A percentile compares a stretch with the other conserved stretches of the same genome.
Conservation (phyloP, 768 basidiomycete species). For the Mycena leptocephala region DNA sequence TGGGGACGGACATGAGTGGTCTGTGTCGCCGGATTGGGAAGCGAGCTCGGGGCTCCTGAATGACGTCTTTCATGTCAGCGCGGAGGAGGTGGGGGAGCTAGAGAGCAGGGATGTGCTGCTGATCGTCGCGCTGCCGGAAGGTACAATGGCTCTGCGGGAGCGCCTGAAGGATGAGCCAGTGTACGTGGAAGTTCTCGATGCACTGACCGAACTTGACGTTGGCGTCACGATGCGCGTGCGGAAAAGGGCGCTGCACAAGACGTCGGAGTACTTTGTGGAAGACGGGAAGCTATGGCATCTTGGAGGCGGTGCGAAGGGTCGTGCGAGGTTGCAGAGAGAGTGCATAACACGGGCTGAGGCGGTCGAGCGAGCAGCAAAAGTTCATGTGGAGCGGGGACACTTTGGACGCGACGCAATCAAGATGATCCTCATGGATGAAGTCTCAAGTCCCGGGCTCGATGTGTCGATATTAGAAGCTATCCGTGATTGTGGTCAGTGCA, state of each 20-base stretch:
- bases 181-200: not conserved
- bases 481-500: too few species aligned
- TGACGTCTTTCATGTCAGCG: constrained; percentile 6
- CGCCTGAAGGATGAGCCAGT: constrained; percentile 24
- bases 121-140: not conserved
- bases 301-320: too few species aligned
- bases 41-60: constrained; percentile 22
- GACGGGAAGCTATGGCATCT: too few species aligned
- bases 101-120: not conserved
- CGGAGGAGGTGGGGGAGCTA: not conserved
- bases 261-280: too few species aligned
- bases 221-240: constrained; percentile 25
- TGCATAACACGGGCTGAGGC: too few species aligned
- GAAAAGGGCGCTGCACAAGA: too few species aligned
- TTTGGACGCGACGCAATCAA: constrained; percentile 41
- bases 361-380: constrained; percentile 24
- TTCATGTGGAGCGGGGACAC: constrained; percentile 31
- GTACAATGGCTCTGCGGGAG: not conserved
- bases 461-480: too few species aligned
- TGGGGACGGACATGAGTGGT: constrained; percentile 33
- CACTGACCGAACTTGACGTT: not conserved
- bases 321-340: too few species aligned
- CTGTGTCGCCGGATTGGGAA: constrained; percentile 44
- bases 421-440: constrained; percentile 30
- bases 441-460: constrained; percentile 35